Evolutionary conservation across 2,329 filamentous ascomycete genomes (phyloP), one percentile per base, ranked within the genome.

Genomic region (Aureobasidium sp.): DNA sequence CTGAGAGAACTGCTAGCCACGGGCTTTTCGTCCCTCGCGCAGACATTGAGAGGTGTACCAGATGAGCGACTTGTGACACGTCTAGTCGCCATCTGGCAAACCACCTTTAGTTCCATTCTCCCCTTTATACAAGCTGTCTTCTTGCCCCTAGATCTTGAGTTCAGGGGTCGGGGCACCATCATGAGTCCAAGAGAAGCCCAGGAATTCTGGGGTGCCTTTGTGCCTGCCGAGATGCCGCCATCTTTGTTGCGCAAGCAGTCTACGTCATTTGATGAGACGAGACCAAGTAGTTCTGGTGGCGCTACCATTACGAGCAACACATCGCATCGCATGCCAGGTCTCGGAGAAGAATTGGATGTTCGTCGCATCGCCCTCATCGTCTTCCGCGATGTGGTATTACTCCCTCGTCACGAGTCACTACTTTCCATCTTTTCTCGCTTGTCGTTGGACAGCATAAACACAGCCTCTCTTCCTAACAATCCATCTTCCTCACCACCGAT

Each of bases 111-210:
- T 2, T 86, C 81, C 6, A 88, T 97, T 32, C 71, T 97, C 4
- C 93, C 93, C 0, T 97, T 95, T 64, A 84, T 98, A 62, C 91
- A 97, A 71, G 90, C 91, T 1, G 90, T 96, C 1, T 96, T 98
- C 65, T 74, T 98, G 1, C 93, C 90, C 0, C 73, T 98, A 1
- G 93, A 98, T 64, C 79, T 95, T 10, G 93, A 98, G 66, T 95
- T 98, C 66, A 85, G 88, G 50, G 93, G 91, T 5, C 79, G 80
- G 41, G 93, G 93, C 14, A 76, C 81, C 0, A 79, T 97, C 53
- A 85, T 97, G 79, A 84, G 79, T 0, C 69, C 79, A 0, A 83
- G 88, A 4, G 85, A 94, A 68, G 86, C 90, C 4, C 82, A 84
- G 35, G 91, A 97, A 56, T 95, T 96, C 63, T 97, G 91, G 90